Evolutionary conservation across 1,284 basidiomycete genomes (phyloP).

Genomic region (Tetrapyrgos nigripes): DNA sequence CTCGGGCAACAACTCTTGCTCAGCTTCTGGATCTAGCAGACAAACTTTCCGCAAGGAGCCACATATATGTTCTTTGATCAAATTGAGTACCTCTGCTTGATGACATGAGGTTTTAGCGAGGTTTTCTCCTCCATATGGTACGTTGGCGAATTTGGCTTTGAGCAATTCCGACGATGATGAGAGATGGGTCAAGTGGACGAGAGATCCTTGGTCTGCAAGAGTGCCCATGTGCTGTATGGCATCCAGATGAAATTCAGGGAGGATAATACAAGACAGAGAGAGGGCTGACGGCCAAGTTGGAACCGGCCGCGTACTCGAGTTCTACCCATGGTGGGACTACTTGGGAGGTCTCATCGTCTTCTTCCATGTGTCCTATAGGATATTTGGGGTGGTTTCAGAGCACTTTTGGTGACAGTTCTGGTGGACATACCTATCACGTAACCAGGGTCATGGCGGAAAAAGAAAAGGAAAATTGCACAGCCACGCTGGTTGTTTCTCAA

Average conservation of each 20-base stretch:
- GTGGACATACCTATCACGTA: too few species aligned
- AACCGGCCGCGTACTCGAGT: slow-evolving; percentile 57
- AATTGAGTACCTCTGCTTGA: slow-evolving; percentile 66
- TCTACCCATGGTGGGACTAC: slow-evolving; percentile 88
- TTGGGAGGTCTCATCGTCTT: slow-evolving; percentile 79
- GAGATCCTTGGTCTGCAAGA: slow-evolving; percentile 69
- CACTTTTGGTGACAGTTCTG: too few species aligned
- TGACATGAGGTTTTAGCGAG: slow-evolving; percentile 65
- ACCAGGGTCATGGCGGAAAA: too few species aligned
- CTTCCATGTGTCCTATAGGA: slow-evolving; percentile 90
- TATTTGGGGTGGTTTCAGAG: too few species aligned
- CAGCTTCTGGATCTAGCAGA: slow-evolving; percentile 88
- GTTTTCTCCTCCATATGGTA: slow-evolving; percentile 22
- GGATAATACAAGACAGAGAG: too few species aligned
- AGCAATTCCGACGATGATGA: slow-evolving; percentile 76
- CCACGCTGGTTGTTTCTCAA: too few species aligned
- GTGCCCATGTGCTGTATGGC: slow-evolving; percentile 79
- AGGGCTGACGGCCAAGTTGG: slow-evolving; percentile 1
- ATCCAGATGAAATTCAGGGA: background rate
- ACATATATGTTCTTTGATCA: slow-evolving; percentile 55
- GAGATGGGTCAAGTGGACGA: slow-evolving; percentile 86
- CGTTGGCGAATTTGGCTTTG: slow-evolving; percentile 42
- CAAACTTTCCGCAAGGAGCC: slow-evolving; percentile 74
- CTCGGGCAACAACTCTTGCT: slow-evolving; percentile 68
- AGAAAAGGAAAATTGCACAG: too few species aligned